These are phyloP conservation scores for Nicotiana tabacum DNA, from an alignment of 257 asterid genomes.

Conservation along the genomic window DNA sequence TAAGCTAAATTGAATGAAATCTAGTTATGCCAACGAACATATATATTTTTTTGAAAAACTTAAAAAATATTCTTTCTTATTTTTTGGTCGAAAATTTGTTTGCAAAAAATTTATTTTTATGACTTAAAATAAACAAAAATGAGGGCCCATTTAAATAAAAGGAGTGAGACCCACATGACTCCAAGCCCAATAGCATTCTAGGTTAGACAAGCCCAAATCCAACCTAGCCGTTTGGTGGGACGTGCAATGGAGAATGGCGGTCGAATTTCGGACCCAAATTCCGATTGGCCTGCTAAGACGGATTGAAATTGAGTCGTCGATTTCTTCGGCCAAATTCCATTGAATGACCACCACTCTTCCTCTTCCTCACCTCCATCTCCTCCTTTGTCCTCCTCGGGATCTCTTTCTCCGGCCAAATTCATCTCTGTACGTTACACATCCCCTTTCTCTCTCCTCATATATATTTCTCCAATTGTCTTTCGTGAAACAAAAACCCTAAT, in stretches of 20 bases:
- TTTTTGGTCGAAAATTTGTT: background rate
- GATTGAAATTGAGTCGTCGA: background rate
- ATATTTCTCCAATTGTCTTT: no score
- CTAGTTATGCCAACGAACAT: background rate
- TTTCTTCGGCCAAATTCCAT: background rate
- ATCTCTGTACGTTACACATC: background rate
- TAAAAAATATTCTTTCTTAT: background rate
- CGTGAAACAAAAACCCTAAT: background rate
- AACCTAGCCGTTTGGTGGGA: background rate
- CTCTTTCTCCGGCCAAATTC: constrained; percentile 1
- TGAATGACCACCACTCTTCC: constrained; percentile 10
- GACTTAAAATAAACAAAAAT: background rate
- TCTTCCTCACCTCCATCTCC: background rate
- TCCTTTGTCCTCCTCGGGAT: background rate
- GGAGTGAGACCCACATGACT: background rate
- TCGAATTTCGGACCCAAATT: constrained; percentile 1
- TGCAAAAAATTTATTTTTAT: background rate
- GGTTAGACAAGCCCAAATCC: background rate
- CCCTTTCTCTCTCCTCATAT: background rate
- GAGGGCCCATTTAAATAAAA: background rate
- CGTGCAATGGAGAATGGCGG: background rate
- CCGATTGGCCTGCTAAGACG: constrained; percentile 8
- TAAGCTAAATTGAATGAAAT: background rate
- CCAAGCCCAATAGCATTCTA: background rate
- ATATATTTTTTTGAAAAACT: no score